Base-by-base conservation (phyloP, 371 early-diverging fungal genomes). In the Rhizopus stolonifer region DNA sequence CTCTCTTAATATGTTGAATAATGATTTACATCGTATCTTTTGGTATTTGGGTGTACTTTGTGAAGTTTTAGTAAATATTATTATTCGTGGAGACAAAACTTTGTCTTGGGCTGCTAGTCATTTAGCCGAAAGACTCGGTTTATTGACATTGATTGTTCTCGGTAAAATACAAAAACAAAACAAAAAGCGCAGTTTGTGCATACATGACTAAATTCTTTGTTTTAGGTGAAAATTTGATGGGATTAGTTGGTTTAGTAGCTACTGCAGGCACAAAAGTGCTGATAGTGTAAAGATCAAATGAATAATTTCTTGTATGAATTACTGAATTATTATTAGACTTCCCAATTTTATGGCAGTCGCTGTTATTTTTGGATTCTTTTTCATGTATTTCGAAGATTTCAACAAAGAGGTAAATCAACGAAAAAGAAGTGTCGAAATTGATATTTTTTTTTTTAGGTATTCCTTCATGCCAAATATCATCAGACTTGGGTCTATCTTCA, bases 71-170 rank as follows among this genome's bases (percentile, higher is more conserved):
- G 81, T 80, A 5, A 72, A 79, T 22, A 49, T 79, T 10, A 65
- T 77, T 42, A 73, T 80, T 29, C 67, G 77, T 6, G 63, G 70
- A 14, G 68, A 79, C 25, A 76, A 74, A 21, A 64, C 72, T 0
- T 65, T 83, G 3, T 79, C 83, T 3, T 81, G 80, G 78, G 83
- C 83, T 18, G 83, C 81, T 3, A 81, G 83, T 49, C 78, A 83
- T 57, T 46, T 83, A 23, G 81, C 83, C 10, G 83, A 83, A 34
- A 69, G 83, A 7, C 60, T 83, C 9, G 83, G 81, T 18, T 55
- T 83, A 7, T 68, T 83, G 15, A 73, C 83, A 0, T 51, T 83
- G 34, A 79, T 83, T 58, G 83, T 83, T 2, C 57, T 83, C 13
- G 80, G 79, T 52, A 67, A 67, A 64, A 54, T 29, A 22, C n/a